Percentiles rank a stretch among this genome's conserved stretches.
Conservation (phyloP, 2,329 filamentous ascomycete species). For the Monascus ruber region DNA sequence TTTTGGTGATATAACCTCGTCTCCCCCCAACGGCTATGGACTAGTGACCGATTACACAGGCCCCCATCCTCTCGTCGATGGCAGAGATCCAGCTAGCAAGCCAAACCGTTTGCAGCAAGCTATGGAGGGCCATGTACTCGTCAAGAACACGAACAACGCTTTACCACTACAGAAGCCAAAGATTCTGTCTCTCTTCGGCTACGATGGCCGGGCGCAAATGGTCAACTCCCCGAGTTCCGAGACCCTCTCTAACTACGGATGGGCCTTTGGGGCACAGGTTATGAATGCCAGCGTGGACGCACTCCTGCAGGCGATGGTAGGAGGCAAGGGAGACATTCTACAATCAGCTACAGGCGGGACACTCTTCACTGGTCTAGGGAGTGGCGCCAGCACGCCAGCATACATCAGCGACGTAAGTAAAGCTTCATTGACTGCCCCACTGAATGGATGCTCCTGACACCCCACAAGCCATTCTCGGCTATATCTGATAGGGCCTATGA, state of each 20-base stretch:
- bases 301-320: no score
- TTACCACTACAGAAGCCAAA: constrained; percentile 34
- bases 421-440: not conserved
- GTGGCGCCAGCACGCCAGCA: not conserved
- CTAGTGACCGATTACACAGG: not conserved
- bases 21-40: not conserved
- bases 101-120: constrained; percentile 33
- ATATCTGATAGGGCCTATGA: not conserved
- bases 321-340: not conserved
- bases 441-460: not conserved
- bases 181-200: constrained; percentile 9
- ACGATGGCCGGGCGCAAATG: constrained; percentile 14
- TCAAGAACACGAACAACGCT: constrained; percentile 40
- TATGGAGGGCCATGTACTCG: constrained; percentile 46
- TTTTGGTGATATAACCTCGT: constrained; percentile 12
- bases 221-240: constrained; percentile 11
- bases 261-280: not conserved
- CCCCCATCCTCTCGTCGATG: constrained; percentile 25
- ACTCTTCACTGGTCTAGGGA: not conserved
- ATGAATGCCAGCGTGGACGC: not conserved
- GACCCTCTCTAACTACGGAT: not conserved
- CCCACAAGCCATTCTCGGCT: not conserved
- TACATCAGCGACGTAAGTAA: not conserved
- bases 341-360: not conserved
- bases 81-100: constrained; percentile 33